Base-by-base conservation (phyloP, 805 yeast genomes). In the Pichia ethanolica region DNA sequence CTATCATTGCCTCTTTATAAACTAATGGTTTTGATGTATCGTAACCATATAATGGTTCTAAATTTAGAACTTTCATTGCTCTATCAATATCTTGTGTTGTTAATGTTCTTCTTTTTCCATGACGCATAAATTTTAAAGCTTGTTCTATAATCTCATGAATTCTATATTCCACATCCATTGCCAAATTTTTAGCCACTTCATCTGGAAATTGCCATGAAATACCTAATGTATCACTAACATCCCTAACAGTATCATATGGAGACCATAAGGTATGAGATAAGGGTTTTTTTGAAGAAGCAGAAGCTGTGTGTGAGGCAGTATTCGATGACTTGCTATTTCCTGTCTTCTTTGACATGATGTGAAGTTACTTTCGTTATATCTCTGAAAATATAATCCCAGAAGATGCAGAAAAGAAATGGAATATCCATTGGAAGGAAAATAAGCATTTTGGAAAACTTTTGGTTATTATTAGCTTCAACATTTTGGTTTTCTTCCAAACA, bases 91-190 rank as follows among this genome's bases (percentile, higher is more conserved):
- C 99, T 42, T 78, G 75, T 0, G 96, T 87, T 30, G 89, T 81
- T 36, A 93, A 70, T 0, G 86, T 77, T 52, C 86, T 84, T 43
- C 98, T 73, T 66, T 90, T 91, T 30, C 93, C 81, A 66, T 93
- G 97, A 57, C 97, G 77, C 91, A 91, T 93, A 67, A 91, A 91
- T 66, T 93, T 93, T 49, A 86, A 81, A 25, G 99, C 98, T 56
- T 93, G 96, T 65, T 93, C 99, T 52, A 95, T 71, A 38, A 93
- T 86, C 68, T 93, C 98, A 65, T 91, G 91, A 56, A 93, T 87
- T 54, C 99, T 78, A 65, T 95, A 93, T 69, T 93, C 99, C n/a
- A 93, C 95, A 64, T 93, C 99, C 99, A 93, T 93, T 7, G 99
- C 98, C 53, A 93, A 71, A 54, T 93, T 88, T 62, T 89, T 87